These are phyloP conservation scores for Garcia nutans DNA, from an alignment of 345 rosid species.

Conservation along the genomic window DNA sequence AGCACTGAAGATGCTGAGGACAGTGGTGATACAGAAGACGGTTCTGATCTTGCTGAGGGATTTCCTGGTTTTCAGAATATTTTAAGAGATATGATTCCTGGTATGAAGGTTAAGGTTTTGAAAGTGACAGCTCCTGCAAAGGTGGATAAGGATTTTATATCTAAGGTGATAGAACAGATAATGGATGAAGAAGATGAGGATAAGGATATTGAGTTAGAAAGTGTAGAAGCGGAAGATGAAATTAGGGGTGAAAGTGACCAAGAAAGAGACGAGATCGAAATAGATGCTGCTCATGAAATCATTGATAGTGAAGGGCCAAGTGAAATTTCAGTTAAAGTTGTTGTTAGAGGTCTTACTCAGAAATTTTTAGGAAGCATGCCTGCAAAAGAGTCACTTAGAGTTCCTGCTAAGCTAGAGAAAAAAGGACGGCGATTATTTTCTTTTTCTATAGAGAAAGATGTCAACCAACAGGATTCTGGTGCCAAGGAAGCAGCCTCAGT, in stretches of 20 bases:
- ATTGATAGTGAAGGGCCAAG: slow-evolving; percentile 53
- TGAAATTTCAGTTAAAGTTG: slow-evolving; percentile 75
- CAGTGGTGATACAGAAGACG: slow-evolving; percentile 58
- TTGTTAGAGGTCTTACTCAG: slow-evolving; percentile 67
- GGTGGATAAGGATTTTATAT: slow-evolving; percentile 77
- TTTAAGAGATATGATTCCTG: slow-evolving; percentile 84
- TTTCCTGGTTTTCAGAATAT: slow-evolving; percentile 69
- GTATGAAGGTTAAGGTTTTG: slow-evolving; percentile 78
- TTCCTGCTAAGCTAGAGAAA: slow-evolving; percentile 72
- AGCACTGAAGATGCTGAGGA: slow-evolving; percentile 62
- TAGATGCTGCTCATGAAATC: slow-evolving; percentile 48
- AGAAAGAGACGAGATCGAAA: slow-evolving; percentile 51
- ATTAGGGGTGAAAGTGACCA: slow-evolving; percentile 50
- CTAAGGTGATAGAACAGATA: slow-evolving; percentile 80
- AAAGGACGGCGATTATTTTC: slow-evolving; percentile 57
- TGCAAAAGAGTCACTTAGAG: slow-evolving; percentile 55
- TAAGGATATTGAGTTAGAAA: slow-evolving; percentile 56
- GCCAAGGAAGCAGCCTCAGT: slow-evolving; percentile 43
- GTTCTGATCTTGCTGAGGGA: slow-evolving; percentile 68
- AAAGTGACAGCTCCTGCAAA: slow-evolving; percentile 74
- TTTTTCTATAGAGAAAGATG: slow-evolving; percentile 66
- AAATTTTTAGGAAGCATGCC: slow-evolving; percentile 52
- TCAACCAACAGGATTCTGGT: slow-evolving; percentile 40
- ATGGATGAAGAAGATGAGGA: slow-evolving; percentile 79
- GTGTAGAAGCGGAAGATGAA: slow-evolving; percentile 55